phyloP scores from a whole-genome alignment of 192 early-diverging fungal genomes.

The Coemansia nantahalensis region DNA sequence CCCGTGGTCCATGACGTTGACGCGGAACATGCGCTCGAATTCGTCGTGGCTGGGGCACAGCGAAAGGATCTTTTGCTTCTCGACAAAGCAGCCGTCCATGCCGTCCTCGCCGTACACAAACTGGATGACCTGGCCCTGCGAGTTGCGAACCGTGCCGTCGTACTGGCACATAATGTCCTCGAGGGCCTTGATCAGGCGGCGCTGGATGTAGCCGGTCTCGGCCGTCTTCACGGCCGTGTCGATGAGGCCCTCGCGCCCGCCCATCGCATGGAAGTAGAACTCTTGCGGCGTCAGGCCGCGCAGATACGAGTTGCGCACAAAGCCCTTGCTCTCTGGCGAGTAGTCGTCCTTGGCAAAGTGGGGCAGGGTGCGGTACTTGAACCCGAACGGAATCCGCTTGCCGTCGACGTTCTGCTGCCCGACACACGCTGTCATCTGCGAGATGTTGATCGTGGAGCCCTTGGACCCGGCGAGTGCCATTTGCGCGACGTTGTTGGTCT shows the following conservation, averaged over 20 bases:
- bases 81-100: constrained; percentile 91
- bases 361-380: constrained; percentile 92
- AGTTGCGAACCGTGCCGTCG: constrained; percentile 95
- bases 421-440: constrained; percentile 98
- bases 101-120: constrained; percentile 99
- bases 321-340: constrained; percentile 70
- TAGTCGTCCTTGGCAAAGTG: constrained; percentile 98
- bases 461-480: constrained; percentile 98
- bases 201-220: constrained; percentile 99
- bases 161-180: constrained; percentile 98
- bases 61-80: constrained; percentile 73
- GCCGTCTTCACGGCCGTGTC: constrained; percentile 99
- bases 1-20: constrained; percentile 74
- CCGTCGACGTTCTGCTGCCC: constrained; percentile 99
- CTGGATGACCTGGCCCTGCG: constrained; percentile 89
- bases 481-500: constrained; percentile 94
- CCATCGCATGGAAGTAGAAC: constrained; percentile 99
- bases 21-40: constrained; percentile 77
- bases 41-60: constrained; percentile 64
- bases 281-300: constrained; percentile 95
- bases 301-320: constrained; percentile 57
- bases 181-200: constrained; percentile 95
- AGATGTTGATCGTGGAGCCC: constrained; percentile 93
- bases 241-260: constrained; percentile 99
- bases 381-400: constrained; percentile 96